Evolutionary conservation across 345 rosid genomes (phyloP).

Genomic region (Eucalyptus erythrocorys): DNA sequence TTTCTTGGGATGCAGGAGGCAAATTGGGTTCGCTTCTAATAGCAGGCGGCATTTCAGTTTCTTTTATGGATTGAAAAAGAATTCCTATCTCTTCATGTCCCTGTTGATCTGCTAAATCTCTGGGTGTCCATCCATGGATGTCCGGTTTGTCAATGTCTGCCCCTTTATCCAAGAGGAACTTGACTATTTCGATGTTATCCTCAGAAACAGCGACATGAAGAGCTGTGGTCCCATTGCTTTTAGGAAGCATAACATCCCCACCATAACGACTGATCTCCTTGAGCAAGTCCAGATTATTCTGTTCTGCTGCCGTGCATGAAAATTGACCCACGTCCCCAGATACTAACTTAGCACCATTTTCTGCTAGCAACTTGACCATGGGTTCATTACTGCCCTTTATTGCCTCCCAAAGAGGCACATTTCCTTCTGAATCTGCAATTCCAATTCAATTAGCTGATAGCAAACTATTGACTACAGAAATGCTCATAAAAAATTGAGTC

Average conservation of each 20-base stretch:
- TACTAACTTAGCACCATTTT: constrained; percentile 32
- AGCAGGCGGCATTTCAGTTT: constrained; percentile 14
- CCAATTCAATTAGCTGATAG: background rate
- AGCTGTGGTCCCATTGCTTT: constrained; percentile 51
- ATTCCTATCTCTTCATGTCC: constrained; percentile 78
- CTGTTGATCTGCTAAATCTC: constrained; percentile 85
- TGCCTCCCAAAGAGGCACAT: constrained; percentile 84
- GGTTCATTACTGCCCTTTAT: constrained; percentile 48
- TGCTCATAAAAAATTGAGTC: background rate
- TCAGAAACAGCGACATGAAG: constrained; percentile 86
- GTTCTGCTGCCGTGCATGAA: constrained; percentile 73
- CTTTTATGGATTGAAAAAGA: constrained; percentile 28
- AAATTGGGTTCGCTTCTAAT: constrained; percentile 3
- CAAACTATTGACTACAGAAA: background rate
- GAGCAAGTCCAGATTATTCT: constrained; percentile 47
- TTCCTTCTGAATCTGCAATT: constrained; percentile 62
- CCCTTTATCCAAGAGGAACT: constrained; percentile 60
- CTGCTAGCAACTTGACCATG: constrained; percentile 31
- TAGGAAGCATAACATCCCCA: constrained; percentile 47
- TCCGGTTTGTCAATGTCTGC: constrained; percentile 69
- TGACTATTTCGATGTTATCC: constrained; percentile 55
- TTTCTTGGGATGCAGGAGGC: constrained; percentile 17
- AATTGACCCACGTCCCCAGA: constrained; percentile 74
- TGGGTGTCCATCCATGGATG: constrained; percentile 62
- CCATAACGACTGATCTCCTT: constrained; percentile 43